Base-by-base conservation (phyloP, 1,139 yeast genomes). In the Taphrina populina region DNA sequence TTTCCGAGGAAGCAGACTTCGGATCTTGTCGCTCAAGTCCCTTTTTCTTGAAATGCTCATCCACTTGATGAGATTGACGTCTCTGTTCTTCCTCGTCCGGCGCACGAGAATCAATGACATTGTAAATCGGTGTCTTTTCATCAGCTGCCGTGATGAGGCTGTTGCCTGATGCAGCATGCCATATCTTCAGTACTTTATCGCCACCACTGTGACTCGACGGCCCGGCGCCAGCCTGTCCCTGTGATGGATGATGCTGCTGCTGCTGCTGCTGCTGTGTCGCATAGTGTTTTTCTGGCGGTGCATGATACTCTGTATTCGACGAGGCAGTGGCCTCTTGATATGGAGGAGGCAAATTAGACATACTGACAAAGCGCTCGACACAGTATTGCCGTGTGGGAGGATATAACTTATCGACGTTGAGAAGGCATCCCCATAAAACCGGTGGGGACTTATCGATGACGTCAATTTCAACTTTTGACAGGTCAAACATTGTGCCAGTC, bases 101-200 rank as follows among this genome's bases (percentile, higher is more conserved):
- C 6, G 47, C 47, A 29, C 47, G 47, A 7, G 47, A 43, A 20
- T 43, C 47, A 13, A 43, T 43, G 17, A 43, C 47, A 30, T 43
- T 43, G 36, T 43, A 43, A 4, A 43, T 43, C 26, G 47, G 47
- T 19, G 47, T 43, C 47, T 30, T 29, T 30, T 43, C 47, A 29
- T 43, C 47, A 17, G 47, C 36, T n/a, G 47, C 47, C 26, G 47
- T 43, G 29, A 43, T 7, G 24, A 43, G 47, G 23, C 47, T 43
- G 26, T 43, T 43, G n/a, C 47, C 47, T 37, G 47, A 43, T 2
- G 47, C 37, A 7, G 47, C 47, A 30, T 43, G 47, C 47, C 47
- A 43, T 23, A 43, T 43, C 47, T 43, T 43, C 29, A 43, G 13
- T 1, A 29, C 10, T 15, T 43, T 43, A 10, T 8, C 37, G 11